A percentile compares a stretch with the other conserved stretches of the same genome.
Evolutionary conservation across 306 rosid genomes (phyloP).

Genomic region (Quercus variabilis): DNA sequence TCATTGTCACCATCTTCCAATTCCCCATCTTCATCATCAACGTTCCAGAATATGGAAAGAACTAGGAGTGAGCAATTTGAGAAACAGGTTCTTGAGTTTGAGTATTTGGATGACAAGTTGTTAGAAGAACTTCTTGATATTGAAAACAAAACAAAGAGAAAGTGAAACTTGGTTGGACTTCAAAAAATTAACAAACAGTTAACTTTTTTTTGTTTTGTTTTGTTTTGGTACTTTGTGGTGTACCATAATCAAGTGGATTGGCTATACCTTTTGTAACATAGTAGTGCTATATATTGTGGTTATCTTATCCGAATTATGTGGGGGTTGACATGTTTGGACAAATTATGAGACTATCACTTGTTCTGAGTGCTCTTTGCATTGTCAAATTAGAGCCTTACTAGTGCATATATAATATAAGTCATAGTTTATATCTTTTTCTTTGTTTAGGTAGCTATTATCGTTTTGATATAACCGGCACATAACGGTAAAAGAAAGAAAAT

Average conservation of each 20-base stretch:
- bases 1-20: background rate
- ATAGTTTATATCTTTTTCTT: too few relatives aligned
- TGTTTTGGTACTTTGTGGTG: too few relatives aligned
- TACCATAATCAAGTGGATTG: background rate
- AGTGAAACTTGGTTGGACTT: background rate
- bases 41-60: background rate
- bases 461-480: too few relatives aligned
- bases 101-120: conserved; percentile 60
- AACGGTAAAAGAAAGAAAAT: too few relatives aligned
- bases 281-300: background rate
- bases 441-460: too few relatives aligned
- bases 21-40: conserved; percentile 20
- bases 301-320: background rate
- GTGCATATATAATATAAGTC: background rate
- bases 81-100: conserved; percentile 49
- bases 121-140: conserved; percentile 66
- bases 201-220: too few relatives aligned
- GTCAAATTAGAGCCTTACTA: background rate
- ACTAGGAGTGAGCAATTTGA: background rate
- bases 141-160: conserved; percentile 9
- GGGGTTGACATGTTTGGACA: background rate
- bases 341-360: background rate
- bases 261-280: background rate
- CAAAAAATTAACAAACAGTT: too few relatives aligned
- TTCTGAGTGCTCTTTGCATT: background rate